Evolutionary conservation across 169 alveolate genomes (phyloP).

Genomic region (Theileria luwenshuni): DNA sequence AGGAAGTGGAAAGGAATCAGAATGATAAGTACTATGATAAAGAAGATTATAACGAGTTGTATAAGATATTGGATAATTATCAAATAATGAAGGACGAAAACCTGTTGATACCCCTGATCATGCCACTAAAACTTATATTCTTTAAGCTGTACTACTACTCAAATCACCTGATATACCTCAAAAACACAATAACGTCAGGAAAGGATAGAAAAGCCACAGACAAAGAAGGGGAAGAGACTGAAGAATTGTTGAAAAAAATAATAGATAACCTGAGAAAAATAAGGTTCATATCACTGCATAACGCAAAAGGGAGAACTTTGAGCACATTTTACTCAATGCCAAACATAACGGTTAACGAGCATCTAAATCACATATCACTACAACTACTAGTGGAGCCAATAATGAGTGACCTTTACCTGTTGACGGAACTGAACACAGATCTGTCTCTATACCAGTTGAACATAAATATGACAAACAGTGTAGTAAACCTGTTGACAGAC

Average conservation of each 20-base stretch:
- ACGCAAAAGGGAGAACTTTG: conserved; percentile 42
- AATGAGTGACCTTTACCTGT: conserved; percentile 44
- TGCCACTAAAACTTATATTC: conserved; percentile 46
- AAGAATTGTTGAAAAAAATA: conserved; percentile 6
- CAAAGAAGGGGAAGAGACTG: background rate
- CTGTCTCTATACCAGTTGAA: conserved; percentile 33
- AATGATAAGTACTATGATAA: background rate
- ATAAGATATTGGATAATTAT: conserved; percentile 4
- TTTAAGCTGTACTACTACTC: conserved; percentile 23
- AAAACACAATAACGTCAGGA: background rate
- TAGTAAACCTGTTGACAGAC: background rate
- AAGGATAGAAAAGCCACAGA: background rate
- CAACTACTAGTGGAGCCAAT: conserved; percentile 42
- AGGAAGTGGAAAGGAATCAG: background rate
- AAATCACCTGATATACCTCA: conserved; percentile 31
- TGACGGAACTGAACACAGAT: conserved; percentile 40
- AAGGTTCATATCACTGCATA: conserved; percentile 43
- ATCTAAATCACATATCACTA: conserved; percentile 24
- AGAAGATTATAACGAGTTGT: conserved; percentile 15
- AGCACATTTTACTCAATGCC: conserved; percentile 47
- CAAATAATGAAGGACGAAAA: conserved; percentile 14
- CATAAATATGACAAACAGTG: conserved; percentile 21
- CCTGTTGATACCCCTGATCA: conserved; percentile 33
- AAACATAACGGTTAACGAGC: conserved; percentile 43
- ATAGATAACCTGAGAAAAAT: conserved; percentile 30